These are phyloP conservation scores for Suhomyces sp. DNA, from an alignment of 805 yeast species.

Conservation along the genomic window DNA sequence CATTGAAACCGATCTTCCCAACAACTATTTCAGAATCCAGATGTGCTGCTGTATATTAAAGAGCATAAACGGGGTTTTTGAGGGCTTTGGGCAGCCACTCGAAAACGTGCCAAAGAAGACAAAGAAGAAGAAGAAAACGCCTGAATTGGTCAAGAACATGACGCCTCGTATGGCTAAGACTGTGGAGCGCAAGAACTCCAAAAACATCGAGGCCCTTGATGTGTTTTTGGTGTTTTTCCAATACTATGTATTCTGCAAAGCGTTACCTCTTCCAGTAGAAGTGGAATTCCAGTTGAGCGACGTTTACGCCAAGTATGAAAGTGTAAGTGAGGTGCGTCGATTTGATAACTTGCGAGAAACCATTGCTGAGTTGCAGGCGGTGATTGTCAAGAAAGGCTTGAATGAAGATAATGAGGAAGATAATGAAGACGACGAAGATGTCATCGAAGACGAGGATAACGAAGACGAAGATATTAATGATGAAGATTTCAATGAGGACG, in stretches of 20 bases:
- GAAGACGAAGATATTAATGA: slow-evolving; percentile 10
- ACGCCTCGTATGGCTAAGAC: not conserved
- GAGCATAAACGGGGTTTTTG: slow-evolving; percentile 12
- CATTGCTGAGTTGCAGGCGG: slow-evolving; percentile 34
- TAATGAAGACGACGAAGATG: slow-evolving; percentile 11
- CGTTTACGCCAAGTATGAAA: slow-evolving; percentile 30
- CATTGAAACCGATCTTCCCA: slow-evolving; percentile 55
- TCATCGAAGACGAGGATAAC: slow-evolving; percentile 9
- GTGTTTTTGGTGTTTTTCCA: slow-evolving; percentile 61
- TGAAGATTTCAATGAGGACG: slow-evolving; percentile 8
- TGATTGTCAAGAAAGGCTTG: slow-evolving; percentile 13
- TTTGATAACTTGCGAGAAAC: slow-evolving; percentile 43
- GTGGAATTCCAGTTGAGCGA: slow-evolving; percentile 51
- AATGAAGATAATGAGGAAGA: slow-evolving; percentile 15
- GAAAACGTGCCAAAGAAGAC: not conserved
- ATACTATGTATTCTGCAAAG: slow-evolving; percentile 64
- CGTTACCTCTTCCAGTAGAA: slow-evolving; percentile 61
- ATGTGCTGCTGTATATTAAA: slow-evolving; percentile 37
- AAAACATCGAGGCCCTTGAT: slow-evolving; percentile 10
- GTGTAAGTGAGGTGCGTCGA: slow-evolving; percentile 33
- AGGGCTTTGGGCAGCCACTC: not conserved
- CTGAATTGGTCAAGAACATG: not conserved
- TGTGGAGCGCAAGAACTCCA: not conserved
- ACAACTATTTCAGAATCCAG: slow-evolving; percentile 70
- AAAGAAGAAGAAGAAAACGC: not conserved